Conservation (phyloP, 2,329 filamentous ascomycete genomes). For the Ophiostoma himal-ulmi region DNA sequence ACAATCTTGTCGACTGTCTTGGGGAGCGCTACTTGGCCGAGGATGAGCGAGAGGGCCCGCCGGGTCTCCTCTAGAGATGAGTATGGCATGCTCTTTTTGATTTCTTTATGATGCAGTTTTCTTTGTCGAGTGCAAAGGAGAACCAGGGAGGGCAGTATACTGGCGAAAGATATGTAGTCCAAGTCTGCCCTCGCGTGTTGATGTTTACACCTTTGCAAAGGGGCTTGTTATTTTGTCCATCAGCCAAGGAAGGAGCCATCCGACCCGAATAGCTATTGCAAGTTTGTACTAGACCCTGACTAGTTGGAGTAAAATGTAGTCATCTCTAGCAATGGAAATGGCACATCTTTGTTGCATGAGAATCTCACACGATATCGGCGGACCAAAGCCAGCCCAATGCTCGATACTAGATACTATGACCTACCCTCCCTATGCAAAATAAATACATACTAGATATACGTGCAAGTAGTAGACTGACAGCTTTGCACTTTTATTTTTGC, state of each 20-base stretch:
- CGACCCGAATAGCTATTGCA: background rate
- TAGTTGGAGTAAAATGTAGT: background rate
- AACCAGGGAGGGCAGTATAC: too few relatives aligned
- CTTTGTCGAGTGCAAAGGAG: background rate
- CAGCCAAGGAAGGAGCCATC: background rate
- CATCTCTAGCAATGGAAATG: background rate
- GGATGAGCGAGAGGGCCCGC: conserved; percentile 28
- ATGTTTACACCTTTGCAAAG: background rate
- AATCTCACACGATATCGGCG: background rate
- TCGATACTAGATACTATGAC: too few relatives aligned
- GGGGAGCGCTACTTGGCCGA: conserved; percentile 15
- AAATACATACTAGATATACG: too few relatives aligned
- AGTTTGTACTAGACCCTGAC: background rate
- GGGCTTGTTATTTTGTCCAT: background rate
- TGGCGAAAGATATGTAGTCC: too few relatives aligned
- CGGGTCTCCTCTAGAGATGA: conserved; percentile 25
- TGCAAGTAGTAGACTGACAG: too few relatives aligned
- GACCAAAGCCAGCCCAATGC: background rate
- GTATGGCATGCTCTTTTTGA: conserved; percentile 17
- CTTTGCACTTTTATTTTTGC: too few relatives aligned
- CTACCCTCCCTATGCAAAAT: too few relatives aligned
- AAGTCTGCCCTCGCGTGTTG: background rate
- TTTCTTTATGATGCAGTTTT: background rate
- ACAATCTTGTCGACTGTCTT: conserved; percentile 13
- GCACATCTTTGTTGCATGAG: background rate